Percentiles rank a stretch among this genome's conserved stretches.
phyloP scores from a whole-genome alignment of 768 basidiomycete genomes.

The Royoungia palumana region DNA sequence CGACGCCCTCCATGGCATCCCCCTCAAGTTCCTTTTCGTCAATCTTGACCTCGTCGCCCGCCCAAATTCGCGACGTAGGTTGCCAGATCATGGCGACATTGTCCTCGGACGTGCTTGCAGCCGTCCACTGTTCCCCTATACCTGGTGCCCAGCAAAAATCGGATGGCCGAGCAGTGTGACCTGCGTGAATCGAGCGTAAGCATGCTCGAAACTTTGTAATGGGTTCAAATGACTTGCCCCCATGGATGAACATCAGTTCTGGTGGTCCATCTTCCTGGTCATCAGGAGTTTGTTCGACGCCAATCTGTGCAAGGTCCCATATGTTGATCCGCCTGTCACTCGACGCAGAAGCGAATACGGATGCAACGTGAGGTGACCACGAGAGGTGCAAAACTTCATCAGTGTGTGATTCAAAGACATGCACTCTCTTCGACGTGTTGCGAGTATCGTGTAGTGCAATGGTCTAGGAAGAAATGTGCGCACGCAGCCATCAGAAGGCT shows the following conservation, averaged over 20 bases:
- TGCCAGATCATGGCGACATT: conserved; percentile 98
- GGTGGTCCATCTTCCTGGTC: conserved; percentile 99
- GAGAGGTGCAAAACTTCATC: conserved; percentile 92
- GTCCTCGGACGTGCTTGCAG: conserved; percentile 89
- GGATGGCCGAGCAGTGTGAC: conserved; percentile 84
- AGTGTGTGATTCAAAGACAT: conserved; percentile 88
- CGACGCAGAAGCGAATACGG: conserved; percentile 92
- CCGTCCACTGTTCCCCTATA: conserved; percentile 77
- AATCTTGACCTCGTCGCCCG: conserved; percentile 82
- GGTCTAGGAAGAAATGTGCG: conserved; percentile 49
- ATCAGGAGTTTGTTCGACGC: conserved; percentile 94
- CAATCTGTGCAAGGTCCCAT: conserved; percentile 92
- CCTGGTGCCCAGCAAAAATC: conserved; percentile 97
- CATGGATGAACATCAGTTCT: conserved; percentile 93
- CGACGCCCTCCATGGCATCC: conserved; percentile 75
- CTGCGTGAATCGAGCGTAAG: conserved; percentile 35
- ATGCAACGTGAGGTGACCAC: conserved; percentile 93
- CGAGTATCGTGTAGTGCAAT: conserved; percentile 86
- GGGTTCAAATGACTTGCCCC: conserved; percentile 51
- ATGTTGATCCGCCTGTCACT: conserved; percentile 91
- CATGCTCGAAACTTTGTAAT: neutral
- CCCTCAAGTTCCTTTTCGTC: conserved; percentile 83
- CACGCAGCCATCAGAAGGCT: neutral
- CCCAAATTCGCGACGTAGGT: conserved; percentile 92
- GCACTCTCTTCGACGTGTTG: conserved; percentile 66